phyloP scores from a whole-genome alignment of 192 early-diverging fungal species.

The Gamsiella multidivaricata region DNA sequence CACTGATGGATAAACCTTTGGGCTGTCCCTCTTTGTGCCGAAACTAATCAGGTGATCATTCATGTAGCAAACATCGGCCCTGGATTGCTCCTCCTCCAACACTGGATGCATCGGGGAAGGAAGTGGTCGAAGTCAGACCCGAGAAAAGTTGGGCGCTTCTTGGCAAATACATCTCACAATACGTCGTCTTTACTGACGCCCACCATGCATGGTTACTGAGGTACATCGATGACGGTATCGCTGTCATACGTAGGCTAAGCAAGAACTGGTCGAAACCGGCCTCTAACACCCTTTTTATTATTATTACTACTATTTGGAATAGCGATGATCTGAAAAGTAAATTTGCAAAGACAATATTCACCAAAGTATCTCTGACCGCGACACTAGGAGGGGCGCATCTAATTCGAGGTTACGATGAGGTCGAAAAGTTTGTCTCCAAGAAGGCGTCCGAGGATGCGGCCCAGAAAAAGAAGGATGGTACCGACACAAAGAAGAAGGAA shows the following conservation, averaged over 20 bases:
- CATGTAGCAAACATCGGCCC: slow-evolving; percentile 66
- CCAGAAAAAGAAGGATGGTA: slow-evolving; percentile 53
- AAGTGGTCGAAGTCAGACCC: slow-evolving; percentile 26
- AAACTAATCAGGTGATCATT: not conserved
- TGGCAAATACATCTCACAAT: slow-evolving; percentile 83
- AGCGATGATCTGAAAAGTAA: slow-evolving; percentile 72
- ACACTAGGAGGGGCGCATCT: slow-evolving; percentile 77
- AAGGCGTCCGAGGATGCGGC: slow-evolving; percentile 46
- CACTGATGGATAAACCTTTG: not conserved
- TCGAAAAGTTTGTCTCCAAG: slow-evolving; percentile 64
- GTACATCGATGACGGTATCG: too few species aligned
- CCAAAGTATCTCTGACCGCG: slow-evolving; percentile 61
- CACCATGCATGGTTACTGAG: slow-evolving; percentile 69
- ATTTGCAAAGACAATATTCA: slow-evolving; percentile 72
- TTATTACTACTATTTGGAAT: not conserved
- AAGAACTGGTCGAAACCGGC: too few species aligned
- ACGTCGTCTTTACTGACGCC: slow-evolving; percentile 74
- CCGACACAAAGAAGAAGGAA: slow-evolving; percentile 47
- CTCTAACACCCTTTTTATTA: not conserved
- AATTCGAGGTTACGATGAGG: slow-evolving; percentile 79
- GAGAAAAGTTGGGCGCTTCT: slow-evolving; percentile 81
- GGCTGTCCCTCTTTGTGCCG: not conserved
- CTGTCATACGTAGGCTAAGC: too few species aligned
- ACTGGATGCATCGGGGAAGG: slow-evolving; percentile 34
- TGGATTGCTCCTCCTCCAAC: slow-evolving; percentile 57